Evolutionary conservation across 441 rosid species (phyloP).

Genomic region (Codiaeum variegatum): DNA sequence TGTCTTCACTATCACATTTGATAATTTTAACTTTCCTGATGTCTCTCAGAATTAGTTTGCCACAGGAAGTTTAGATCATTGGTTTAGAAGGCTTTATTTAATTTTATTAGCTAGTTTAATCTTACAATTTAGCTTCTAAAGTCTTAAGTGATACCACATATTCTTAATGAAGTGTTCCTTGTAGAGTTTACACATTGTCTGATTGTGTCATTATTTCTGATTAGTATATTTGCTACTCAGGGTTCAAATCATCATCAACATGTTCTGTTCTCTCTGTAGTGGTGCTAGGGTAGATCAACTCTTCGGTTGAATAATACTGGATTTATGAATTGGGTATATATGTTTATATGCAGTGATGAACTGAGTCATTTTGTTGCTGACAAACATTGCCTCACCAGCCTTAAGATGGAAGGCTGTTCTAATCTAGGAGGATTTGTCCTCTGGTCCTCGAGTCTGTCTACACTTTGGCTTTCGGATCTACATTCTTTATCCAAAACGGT

Average conservation of each 20-base stretch:
- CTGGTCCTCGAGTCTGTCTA: constrained; percentile 72
- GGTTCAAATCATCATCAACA: not conserved
- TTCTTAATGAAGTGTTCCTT: too few relatives aligned
- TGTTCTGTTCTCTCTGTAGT: not conserved
- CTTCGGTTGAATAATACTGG: not conserved
- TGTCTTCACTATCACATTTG: not conserved
- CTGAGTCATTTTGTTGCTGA: constrained; percentile 88
- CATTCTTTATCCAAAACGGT: constrained; percentile 78
- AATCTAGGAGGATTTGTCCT: constrained; percentile 74
- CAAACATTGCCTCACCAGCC: constrained; percentile 68
- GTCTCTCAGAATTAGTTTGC: not conserved
- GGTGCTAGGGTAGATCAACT: not conserved
- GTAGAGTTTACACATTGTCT: not conserved
- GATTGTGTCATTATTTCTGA: not conserved
- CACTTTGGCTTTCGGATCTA: constrained; percentile 87
- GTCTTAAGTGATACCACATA: not conserved
- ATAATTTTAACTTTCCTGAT: not conserved
- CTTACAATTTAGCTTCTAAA: not conserved
- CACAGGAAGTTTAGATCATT: too few relatives aligned
- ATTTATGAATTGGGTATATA: constrained; percentile 10
- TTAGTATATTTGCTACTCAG: not conserved
- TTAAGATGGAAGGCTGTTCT: constrained; percentile 94
- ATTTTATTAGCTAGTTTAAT: not conserved
- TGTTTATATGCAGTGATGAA: constrained; percentile 61
- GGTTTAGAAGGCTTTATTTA: not conserved